Evolutionary conservation across 441 rosid species (phyloP).

Genomic region (Euphorbia corollata): DNA sequence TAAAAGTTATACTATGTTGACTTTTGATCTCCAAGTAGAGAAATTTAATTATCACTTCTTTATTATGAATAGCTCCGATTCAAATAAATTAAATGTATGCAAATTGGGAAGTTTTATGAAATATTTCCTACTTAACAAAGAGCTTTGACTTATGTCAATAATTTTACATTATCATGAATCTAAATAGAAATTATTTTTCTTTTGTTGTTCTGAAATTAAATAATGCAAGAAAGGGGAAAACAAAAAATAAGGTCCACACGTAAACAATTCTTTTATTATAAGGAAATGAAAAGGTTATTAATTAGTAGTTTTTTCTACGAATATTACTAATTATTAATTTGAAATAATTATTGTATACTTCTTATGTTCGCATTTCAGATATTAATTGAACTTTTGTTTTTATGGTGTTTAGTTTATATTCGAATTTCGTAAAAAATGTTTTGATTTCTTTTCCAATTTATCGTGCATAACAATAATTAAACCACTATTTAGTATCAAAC

Average conservation of each 20-base stretch:
- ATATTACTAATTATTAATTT: too few relatives aligned
- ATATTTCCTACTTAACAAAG: neutral
- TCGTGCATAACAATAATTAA: too few relatives aligned
- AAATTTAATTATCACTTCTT: neutral
- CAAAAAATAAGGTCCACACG: conserved; percentile 6
- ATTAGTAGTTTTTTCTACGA: too few relatives aligned
- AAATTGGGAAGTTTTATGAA: neutral
- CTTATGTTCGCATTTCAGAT: too few relatives aligned
- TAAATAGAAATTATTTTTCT: too few relatives aligned
- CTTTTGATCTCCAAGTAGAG: neutral
- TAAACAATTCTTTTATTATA: conserved; percentile 6
- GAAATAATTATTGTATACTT: too few relatives aligned
- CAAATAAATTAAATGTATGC: neutral
- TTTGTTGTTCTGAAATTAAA: neutral
- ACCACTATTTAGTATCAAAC: too few relatives aligned
- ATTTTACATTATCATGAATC: neutral
- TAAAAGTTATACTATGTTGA: neutral
- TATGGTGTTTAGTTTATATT: too few relatives aligned
- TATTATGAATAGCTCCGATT: neutral
- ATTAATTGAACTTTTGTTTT: too few relatives aligned
- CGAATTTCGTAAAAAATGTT: too few relatives aligned
- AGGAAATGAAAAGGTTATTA: neutral
- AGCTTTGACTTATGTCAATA: conserved; percentile 7
- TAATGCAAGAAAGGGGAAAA: neutral
- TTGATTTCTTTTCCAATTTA: too few relatives aligned